Conservation (phyloP, 495 filamentous ascomycete genomes). For the Cercophora scortea region DNA sequence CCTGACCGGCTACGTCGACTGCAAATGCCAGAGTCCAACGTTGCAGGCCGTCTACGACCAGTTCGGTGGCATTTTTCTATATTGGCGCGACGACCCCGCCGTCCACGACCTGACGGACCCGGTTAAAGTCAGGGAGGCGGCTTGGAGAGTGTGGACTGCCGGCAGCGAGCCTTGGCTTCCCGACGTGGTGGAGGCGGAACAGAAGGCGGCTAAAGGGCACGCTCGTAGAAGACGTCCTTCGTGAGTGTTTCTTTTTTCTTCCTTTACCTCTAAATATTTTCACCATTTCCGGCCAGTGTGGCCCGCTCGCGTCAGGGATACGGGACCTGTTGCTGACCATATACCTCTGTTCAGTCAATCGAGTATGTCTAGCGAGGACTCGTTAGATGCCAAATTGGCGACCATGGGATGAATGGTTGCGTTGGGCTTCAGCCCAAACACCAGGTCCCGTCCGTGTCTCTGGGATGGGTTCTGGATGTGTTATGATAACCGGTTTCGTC, state of each 20-base stretch:
- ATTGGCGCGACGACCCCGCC: conserved; percentile 21
- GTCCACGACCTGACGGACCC: conserved; percentile 19
- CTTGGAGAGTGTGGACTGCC: conserved; percentile 18
- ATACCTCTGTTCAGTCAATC: not conserved
- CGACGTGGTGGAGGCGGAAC: conserved; percentile 3
- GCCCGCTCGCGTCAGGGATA: too few species aligned
- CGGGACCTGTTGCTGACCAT: too few species aligned
- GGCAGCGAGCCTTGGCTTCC: conserved; percentile 16
- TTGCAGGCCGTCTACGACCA: conserved; percentile 29
- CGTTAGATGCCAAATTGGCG: not conserved
- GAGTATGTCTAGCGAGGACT: not conserved
- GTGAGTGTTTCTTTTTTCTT: conserved; percentile 3
- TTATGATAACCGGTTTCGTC: too few species aligned
- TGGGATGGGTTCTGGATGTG: too few species aligned
- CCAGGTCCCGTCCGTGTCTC: too few species aligned
- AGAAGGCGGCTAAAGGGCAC: not conserved
- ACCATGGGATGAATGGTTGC: not conserved
- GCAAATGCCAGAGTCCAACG: conserved; percentile 12
- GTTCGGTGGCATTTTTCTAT: conserved; percentile 22
- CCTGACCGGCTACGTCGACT: conserved; percentile 7
- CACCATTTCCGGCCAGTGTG: not conserved
- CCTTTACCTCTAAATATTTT: not conserved
- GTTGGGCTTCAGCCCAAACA: not conserved
- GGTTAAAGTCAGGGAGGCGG: conserved; percentile 18
- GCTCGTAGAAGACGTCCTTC: conserved; percentile 5